phyloP scores from a whole-genome alignment of 257 asterid species.

The Solanum appendiculatum region DNA sequence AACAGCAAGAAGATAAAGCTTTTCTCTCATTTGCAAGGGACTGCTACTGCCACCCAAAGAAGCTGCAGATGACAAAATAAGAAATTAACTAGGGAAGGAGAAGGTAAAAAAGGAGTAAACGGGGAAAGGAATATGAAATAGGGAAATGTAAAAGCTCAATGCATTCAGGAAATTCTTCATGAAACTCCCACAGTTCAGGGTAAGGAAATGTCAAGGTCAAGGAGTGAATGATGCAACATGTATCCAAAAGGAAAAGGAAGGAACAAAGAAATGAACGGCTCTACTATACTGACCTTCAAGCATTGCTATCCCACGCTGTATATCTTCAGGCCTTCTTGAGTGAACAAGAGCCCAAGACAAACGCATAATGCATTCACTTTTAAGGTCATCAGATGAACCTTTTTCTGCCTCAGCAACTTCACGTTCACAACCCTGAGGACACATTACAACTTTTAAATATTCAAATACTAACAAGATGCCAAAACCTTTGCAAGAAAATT shows the following conservation, averaged over 20 bases:
- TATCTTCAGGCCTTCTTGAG: conserved; percentile 69
- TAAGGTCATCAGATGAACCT: conserved; percentile 58
- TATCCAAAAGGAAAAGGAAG: not conserved
- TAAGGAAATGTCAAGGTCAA: not conserved
- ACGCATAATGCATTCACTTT: conserved; percentile 83
- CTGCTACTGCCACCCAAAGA: conserved; percentile 43
- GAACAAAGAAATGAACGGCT: not conserved
- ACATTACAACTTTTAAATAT: not conserved
- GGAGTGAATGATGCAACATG: not conserved
- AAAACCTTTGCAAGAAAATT: not conserved
- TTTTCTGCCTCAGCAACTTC: conserved; percentile 86
- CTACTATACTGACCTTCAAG: conserved; percentile 58
- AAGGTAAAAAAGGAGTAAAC: not conserved
- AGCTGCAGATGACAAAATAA: conserved; percentile 39
- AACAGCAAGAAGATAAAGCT: conserved; percentile 69
- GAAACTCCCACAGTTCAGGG: not conserved
- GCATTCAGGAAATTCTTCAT: not conserved
- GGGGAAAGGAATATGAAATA: not conserved
- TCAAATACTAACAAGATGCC: not conserved
- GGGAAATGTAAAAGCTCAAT: not conserved
- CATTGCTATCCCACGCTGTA: conserved; percentile 94
- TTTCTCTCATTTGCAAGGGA: conserved; percentile 52
- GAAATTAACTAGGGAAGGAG: not conserved
- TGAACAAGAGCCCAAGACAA: conserved; percentile 98
- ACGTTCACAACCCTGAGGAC: conserved; percentile 80